phyloP scores from a whole-genome alignment of 805 yeast species.

The Debaryomyces prosopidis region DNA sequence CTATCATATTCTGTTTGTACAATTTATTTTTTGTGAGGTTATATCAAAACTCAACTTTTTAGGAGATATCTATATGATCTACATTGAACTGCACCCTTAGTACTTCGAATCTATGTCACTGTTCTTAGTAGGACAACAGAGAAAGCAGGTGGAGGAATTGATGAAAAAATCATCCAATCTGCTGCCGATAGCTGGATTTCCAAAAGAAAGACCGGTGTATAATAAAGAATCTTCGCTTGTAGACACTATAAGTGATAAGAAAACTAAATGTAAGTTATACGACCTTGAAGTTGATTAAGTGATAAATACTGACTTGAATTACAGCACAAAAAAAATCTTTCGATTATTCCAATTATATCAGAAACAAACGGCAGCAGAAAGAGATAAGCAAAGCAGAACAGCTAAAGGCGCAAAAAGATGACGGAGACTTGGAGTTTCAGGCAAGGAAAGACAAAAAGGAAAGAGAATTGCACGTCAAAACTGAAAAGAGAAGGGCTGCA shows the following conservation, averaged over 20 bases:
- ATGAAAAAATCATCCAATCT: not conserved
- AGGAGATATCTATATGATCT: not conserved
- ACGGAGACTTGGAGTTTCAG: not conserved
- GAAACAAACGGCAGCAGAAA: constrained; percentile 1
- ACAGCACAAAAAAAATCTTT: constrained; percentile 3
- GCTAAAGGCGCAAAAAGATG: not conserved
- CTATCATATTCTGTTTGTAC: not conserved
- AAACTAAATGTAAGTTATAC: not conserved
- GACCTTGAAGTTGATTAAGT: no score
- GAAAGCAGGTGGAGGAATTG: constrained; percentile 2
- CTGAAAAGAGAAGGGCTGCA: constrained; percentile 1
- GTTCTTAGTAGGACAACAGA: not conserved
- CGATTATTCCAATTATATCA: constrained; percentile 3
- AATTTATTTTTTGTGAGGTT: not conserved
- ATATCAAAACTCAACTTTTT: not conserved
- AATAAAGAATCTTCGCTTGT: not conserved
- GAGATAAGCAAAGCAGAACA: not conserved
- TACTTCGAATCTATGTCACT: not conserved
- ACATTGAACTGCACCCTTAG: no score
- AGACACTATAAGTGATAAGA: not conserved
- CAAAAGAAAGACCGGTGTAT: not conserved
- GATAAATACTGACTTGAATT: not conserved
- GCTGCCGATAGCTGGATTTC: not conserved
- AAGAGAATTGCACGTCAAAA: not conserved
- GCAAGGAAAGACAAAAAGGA: not conserved